Evolutionary conservation across 768 basidiomycete genomes (phyloP), one percentile per base, ranked within the genome.

Genomic region (Clathrus columnatus): DNA sequence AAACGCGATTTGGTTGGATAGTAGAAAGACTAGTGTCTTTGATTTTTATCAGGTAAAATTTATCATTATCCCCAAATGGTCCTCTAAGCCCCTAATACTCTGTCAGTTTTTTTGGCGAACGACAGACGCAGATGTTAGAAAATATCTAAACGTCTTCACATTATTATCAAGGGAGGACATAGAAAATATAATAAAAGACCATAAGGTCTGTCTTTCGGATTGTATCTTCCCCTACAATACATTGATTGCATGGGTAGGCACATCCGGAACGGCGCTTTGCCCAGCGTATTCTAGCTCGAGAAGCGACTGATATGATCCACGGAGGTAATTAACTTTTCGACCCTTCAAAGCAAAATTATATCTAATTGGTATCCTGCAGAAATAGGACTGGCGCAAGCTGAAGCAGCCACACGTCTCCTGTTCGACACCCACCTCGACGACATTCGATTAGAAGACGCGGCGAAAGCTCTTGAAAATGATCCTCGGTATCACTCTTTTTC

Each of bases 1-100:
- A 2, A 98, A 97, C 63, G 95, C 95, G 1, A 72, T 99, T 1
- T 97, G 95, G 89, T 72, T 99, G 32, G 84, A 96, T 65, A 72
- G 79, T 24, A 64, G 70, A 11, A 67, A 88, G 64, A 98, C 95
- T 2, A 89, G 87, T 60, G 77, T 87, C 18, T 89, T 89, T 61
- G 94, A 97, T 60, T 92, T 99, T 63, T 98, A 97, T 64, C 96
- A 99, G 75, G 95, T 87, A 30, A 55, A 30, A 51, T 48, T 17
- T 47, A 14, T 4, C 10, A 16, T 18, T n/a, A 5, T 50, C 28
- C 32, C 28, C 7, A 30, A 28, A 18, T 43, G 20, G 2, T 36
- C 27, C 28, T 1, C n/a, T 43, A 28, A 8, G 14, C 18, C 28
- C n/a, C 50, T 23, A 24, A 28, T 43, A 16, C 26, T 23, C 28